Percentiles rank a stretch among this genome's conserved stretches.
phyloP scores from a whole-genome alignment of 2,329 filamentous ascomycete genomes.

The Botrytis pseudocinerea region DNA sequence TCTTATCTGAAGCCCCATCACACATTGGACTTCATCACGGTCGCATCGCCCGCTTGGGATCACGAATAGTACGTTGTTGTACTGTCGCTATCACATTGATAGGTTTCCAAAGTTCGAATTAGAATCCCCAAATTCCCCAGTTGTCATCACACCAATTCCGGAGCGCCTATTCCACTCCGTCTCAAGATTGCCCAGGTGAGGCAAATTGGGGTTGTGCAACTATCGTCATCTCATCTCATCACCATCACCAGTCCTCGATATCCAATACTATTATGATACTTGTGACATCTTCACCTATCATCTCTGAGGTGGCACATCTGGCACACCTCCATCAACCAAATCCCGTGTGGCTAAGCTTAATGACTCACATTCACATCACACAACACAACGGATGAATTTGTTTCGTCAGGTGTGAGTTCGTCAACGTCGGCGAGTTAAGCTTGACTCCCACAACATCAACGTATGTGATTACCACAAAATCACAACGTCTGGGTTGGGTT shows the following conservation, averaged over 20 bases:
- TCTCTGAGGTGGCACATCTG: not conserved
- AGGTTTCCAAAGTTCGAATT: conserved; percentile 1
- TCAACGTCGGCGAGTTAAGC: not conserved
- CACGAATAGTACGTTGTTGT: conserved; percentile 6
- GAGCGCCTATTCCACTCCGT: conserved; percentile 3
- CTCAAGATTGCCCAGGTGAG: not conserved
- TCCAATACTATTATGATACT: not conserved
- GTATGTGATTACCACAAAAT: not conserved
- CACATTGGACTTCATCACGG: not conserved
- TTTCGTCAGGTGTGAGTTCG: not conserved
- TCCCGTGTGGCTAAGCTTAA: not conserved
- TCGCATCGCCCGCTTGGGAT: conserved; percentile 12
- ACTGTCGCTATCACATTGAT: not conserved
- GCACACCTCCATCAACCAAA: not conserved
- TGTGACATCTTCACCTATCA: not conserved
- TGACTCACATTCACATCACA: conserved; percentile 8
- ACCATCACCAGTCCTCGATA: not conserved
- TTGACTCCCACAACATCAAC: conserved; percentile 1
- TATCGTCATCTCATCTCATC: conserved; percentile 16
- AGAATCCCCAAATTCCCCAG: not conserved
- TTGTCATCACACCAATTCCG: not conserved
- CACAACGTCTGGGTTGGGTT: not conserved
- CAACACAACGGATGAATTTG: not conserved
- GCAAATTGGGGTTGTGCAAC: not conserved
- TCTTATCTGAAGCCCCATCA: conserved; percentile 15